Percentiles rank a stretch among this genome's conserved stretches.
phyloP scores from a whole-genome alignment of 2,329 filamentous ascomycete species.

The Lecanicillium sp. region DNA sequence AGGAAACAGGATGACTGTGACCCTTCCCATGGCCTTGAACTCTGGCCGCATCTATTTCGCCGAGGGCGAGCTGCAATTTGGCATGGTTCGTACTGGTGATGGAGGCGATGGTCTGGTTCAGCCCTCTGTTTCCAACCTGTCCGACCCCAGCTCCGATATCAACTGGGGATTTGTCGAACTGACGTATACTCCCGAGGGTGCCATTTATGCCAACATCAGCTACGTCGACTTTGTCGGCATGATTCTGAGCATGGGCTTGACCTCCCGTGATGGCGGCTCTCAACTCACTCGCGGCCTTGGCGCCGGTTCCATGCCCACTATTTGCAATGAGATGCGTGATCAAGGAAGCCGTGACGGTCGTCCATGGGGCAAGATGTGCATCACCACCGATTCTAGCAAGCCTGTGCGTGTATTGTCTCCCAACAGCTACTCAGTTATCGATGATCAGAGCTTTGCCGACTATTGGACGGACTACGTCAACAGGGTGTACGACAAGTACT shows the following conservation, averaged over 20 bases:
- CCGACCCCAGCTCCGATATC: conserved; percentile 32
- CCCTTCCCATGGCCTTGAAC: conserved; percentile 29
- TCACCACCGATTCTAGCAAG: conserved; percentile 24
- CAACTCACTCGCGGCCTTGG: conserved; percentile 33
- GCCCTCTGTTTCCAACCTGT: conserved; percentile 34
- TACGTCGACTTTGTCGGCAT: conserved; percentile 45
- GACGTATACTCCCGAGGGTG: conserved; percentile 28
- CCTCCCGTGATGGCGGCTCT: conserved; percentile 22
- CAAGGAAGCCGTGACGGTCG: conserved; percentile 30
- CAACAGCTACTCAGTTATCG: conserved; percentile 28
- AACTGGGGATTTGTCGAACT: conserved; percentile 45
- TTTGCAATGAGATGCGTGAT: conserved; percentile 31
- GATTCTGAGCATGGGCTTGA: conserved; percentile 40
- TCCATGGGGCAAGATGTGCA: conserved; percentile 37
- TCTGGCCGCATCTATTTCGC: conserved; percentile 38
- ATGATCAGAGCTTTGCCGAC: conserved; percentile 24
- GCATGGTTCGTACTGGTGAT: conserved; percentile 21
- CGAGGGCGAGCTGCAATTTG: conserved; percentile 32
- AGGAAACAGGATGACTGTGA: conserved; percentile 29
- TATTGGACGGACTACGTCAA: conserved; percentile 39
- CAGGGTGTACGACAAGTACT: conserved; percentile 36
- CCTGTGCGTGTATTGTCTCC: conserved; percentile 37
- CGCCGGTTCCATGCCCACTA: conserved; percentile 23
- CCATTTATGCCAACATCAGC: conserved; percentile 39
- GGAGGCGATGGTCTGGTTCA: conserved; percentile 34